Evolutionary conservation across 2,329 filamentous ascomycete species (phyloP).

Genomic region (Paracoccidioides lutzii): DNA sequence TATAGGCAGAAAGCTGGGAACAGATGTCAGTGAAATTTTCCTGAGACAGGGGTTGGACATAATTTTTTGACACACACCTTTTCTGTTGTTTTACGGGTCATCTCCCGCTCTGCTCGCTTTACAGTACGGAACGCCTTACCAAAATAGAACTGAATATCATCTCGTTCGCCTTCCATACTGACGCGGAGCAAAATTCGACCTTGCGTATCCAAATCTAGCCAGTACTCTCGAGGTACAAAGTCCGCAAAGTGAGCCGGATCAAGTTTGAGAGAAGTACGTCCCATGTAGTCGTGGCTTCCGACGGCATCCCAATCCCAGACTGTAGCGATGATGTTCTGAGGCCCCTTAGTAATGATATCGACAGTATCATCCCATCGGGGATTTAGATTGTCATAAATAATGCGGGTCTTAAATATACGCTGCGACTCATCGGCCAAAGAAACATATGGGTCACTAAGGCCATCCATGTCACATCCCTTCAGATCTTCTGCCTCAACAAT

Average conservation of each 20-base stretch:
- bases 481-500: constrained; percentile 95
- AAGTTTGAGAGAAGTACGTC: constrained; percentile 92
- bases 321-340: constrained; percentile 88
- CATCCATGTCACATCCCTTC: constrained; percentile 94
- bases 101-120: constrained; percentile 91
- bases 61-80: constrained; percentile 49
- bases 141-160: constrained; percentile 98
- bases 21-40: constrained; percentile 7
- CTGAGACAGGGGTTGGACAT: background rate
- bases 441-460: constrained; percentile 90
- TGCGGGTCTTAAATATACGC: constrained; percentile 82
- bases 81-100: constrained; percentile 95
- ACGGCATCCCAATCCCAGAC: constrained; percentile 98
- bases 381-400: constrained; percentile 80
- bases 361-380: constrained; percentile 96
- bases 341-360: constrained; percentile 83
- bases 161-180: constrained; percentile 96
- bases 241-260: constrained; percentile 96
- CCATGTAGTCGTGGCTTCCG: constrained; percentile 94
- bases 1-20: constrained; percentile 71
- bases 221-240: constrained; percentile 90
- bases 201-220: constrained; percentile 94
- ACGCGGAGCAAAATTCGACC: constrained; percentile 78
- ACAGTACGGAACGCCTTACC: constrained; percentile 91
- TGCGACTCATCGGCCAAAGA: constrained; percentile 96